Evolutionary conservation across 495 filamentous ascomycete species (phyloP).

Genomic region (Lasiosphaeriaceae sp.): DNA sequence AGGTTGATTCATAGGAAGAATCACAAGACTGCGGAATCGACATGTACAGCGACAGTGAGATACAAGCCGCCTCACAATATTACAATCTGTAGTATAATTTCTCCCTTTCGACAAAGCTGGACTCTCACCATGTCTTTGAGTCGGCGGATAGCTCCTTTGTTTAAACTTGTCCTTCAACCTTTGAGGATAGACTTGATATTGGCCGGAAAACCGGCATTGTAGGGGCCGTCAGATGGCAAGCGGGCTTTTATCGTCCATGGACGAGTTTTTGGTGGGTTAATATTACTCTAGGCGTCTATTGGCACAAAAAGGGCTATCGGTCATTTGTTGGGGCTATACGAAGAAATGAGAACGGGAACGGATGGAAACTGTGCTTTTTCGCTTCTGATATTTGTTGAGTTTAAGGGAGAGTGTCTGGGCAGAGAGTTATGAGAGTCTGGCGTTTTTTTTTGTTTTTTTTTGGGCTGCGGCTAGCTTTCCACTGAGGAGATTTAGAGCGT

Average conservation of each 20-base stretch:
- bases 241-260: background rate
- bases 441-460: background rate
- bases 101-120: background rate
- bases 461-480: background rate
- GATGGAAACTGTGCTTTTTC: no score
- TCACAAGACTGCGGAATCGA: background rate
- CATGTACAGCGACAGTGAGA: constrained; percentile 1
- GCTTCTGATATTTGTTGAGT: no score
- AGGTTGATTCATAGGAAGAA: constrained; percentile 27
- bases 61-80: background rate
- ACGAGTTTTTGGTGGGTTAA: background rate
- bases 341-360: no score
- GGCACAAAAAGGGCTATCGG: background rate
- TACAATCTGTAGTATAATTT: background rate
- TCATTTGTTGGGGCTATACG: no score
- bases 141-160: no score
- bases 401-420: no score
- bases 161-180: background rate
- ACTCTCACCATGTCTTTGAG: background rate
- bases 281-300: background rate
- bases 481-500: background rate
- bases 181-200: background rate
- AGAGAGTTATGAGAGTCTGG: no score
- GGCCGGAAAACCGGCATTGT: background rate
- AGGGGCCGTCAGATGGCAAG: background rate